A percentile compares a stretch with the other conserved stretches of the same genome.
These are phyloP conservation scores for Pseudozyma hubeiensis DNA, from an alignment of 1,284 basidiomycete species.

Conservation along the genomic window DNA sequence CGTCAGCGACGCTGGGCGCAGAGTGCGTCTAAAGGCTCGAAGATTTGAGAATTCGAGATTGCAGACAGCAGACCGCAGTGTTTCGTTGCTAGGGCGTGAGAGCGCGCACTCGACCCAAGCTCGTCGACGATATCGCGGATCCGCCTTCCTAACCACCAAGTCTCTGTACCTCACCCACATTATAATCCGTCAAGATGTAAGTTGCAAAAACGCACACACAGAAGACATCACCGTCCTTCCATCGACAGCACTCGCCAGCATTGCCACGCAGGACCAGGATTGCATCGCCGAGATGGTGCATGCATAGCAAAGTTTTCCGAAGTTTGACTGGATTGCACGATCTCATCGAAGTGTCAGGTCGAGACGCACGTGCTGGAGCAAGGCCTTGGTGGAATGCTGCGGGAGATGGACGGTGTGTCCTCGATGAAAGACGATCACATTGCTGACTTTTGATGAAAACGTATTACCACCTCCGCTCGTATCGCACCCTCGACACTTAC, in stretches of 20 bases:
- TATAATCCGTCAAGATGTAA: constrained; percentile 56
- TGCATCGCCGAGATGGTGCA: too few species aligned
- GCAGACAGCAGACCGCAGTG: constrained; percentile 8
- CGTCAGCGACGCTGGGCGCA: too few species aligned
- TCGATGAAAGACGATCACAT: not conserved
- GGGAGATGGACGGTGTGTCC: not conserved
- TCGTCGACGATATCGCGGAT: constrained; percentile 31
- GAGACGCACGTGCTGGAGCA: too few species aligned
- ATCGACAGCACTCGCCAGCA: not conserved
- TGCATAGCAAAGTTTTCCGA: too few species aligned
- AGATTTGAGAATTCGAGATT: too few species aligned
- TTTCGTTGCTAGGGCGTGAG: not conserved
- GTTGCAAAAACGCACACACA: constrained; percentile 8
- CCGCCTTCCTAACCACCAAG: constrained; percentile 44
- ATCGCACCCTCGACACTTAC: too few species aligned
- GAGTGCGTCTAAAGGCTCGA: too few species aligned
- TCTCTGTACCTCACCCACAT: constrained; percentile 38
- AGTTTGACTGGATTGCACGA: too few species aligned
- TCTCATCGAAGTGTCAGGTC: too few species aligned
- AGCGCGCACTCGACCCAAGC: constrained; percentile 14
- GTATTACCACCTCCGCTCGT: too few species aligned
- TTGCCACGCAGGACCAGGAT: constrained; percentile 1
- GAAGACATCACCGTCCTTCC: not conserved
- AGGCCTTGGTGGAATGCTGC: not conserved
- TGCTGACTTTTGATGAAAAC: constrained; percentile 10